phyloP scores from a whole-genome alignment of 768 basidiomycete genomes.

The Daedaleopsis sinensis region DNA sequence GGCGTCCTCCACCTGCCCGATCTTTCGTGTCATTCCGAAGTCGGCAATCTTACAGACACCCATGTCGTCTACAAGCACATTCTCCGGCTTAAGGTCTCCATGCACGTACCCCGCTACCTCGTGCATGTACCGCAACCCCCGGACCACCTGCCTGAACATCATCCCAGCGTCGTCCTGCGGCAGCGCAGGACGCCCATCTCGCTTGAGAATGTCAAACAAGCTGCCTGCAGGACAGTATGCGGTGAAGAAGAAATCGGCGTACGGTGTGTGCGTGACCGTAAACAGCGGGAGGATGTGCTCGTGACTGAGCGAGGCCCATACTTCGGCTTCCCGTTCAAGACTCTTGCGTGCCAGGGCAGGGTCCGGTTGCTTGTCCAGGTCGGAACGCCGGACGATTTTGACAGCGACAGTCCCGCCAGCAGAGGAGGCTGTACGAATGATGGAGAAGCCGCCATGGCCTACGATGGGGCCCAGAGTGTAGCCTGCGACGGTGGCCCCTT shows the following conservation, averaged over 20 bases:
- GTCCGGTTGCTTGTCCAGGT: conserved; percentile 55
- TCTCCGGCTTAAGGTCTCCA: conserved; percentile 96
- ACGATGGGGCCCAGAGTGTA: conserved; percentile 79
- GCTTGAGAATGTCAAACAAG: conserved; percentile 79
- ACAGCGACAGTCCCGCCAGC: conserved; percentile 75
- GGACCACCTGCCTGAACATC: conserved; percentile 86
- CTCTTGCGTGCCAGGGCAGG: conserved; percentile 52
- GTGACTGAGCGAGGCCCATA: conserved; percentile 80
- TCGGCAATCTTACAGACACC: conserved; percentile 85
- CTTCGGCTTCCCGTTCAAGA: conserved; percentile 67
- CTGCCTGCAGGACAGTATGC: conserved; percentile 85
- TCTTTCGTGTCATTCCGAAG: conserved; percentile 78
- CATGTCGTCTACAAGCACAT: conserved; percentile 89
- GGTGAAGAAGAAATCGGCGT: conserved; percentile 81
- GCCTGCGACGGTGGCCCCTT: conserved; percentile 67
- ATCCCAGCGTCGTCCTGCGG: conserved; percentile 79
- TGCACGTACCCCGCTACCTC: conserved; percentile 79
- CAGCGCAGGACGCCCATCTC: conserved; percentile 67
- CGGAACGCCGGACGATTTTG: conserved; percentile 74
- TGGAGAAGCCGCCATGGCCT: conserved; percentile 82
- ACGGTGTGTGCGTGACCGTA: conserved; percentile 54
- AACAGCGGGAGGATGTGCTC: conserved; percentile 89
- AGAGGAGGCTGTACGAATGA: conserved; percentile 69
- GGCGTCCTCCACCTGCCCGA: conserved; percentile 49
- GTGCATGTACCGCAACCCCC: conserved; percentile 83